These are phyloP conservation scores for Teunomyces stri DNA, from an alignment of 805 yeast genomes.

Conservation along the genomic window DNA sequence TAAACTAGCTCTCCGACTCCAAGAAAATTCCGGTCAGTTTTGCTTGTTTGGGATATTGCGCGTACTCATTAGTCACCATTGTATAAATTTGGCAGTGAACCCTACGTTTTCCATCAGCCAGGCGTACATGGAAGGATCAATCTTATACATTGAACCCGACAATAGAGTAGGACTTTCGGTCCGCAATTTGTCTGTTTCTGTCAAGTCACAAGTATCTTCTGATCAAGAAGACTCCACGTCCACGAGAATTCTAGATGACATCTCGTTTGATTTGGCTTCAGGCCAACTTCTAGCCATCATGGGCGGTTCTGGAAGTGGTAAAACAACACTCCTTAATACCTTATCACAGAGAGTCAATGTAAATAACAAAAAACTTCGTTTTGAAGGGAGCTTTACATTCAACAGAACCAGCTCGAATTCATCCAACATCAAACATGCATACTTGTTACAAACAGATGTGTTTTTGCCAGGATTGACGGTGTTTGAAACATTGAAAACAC, in stretches of 20 bases:
- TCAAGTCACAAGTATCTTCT: slow-evolving; percentile 1
- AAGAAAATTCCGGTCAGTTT: no score
- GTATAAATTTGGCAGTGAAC: no score
- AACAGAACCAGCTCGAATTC: slow-evolving; percentile 3
- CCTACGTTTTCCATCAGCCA: neutral
- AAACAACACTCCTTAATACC: slow-evolving; percentile 73
- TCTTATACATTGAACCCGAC: slow-evolving; percentile 6
- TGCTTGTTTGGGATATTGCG: no score
- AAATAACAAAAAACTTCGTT: slow-evolving; percentile 37
- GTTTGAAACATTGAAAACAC: slow-evolving; percentile 63
- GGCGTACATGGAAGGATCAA: neutral
- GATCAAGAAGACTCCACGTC: neutral
- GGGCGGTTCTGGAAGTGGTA: slow-evolving; percentile 89
- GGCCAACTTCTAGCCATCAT: slow-evolving; percentile 74
- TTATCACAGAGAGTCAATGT: slow-evolving; percentile 51
- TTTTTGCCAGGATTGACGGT: slow-evolving; percentile 71
- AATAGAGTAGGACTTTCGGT: slow-evolving; percentile 10
- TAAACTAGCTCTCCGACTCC: no score
- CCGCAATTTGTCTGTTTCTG: slow-evolving; percentile 10
- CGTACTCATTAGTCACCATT: no score
- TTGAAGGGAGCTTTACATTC: slow-evolving; percentile 44
- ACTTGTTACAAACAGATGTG: slow-evolving; percentile 74
- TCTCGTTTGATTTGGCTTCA: slow-evolving; percentile 57
- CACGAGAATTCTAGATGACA: slow-evolving; percentile 30
- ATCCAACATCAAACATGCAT: slow-evolving; percentile 43